Percentiles rank a stretch among this genome's conserved stretches.
phyloP scores from a whole-genome alignment of 1,139 yeast genomes.

The Taphrina pruni region DNA sequence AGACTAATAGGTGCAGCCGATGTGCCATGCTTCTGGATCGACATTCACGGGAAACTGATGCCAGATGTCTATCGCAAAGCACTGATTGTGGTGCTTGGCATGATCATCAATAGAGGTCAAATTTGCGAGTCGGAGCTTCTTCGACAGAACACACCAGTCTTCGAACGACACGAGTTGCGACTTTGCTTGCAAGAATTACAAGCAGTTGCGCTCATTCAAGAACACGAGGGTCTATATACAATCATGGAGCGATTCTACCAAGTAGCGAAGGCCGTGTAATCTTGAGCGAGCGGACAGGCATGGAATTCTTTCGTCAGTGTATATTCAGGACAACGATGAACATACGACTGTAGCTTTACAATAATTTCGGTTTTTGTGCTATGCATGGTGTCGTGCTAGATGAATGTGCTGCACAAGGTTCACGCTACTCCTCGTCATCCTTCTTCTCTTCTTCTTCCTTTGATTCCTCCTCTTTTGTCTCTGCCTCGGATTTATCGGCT shows the following conservation, averaged over 20 bases:
- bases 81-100: slow-evolving; percentile 7
- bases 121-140: background rate
- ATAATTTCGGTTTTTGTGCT: slow-evolving; percentile 1
- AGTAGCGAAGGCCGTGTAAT: background rate
- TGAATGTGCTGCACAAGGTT: background rate
- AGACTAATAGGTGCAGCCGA: background rate
- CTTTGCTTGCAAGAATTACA: slow-evolving; percentile 5
- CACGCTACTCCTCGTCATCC: slow-evolving; percentile 4
- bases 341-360: slow-evolving; percentile 4
- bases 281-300: background rate
- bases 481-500: slow-evolving; percentile 17
- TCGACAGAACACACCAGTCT: slow-evolving; percentile 10
- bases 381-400: slow-evolving; percentile 1
- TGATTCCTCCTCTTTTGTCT: slow-evolving; percentile 6
- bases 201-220: background rate
- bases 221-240: background rate
- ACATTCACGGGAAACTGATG: slow-evolving; percentile 13
- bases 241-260: slow-evolving; percentile 5
- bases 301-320: background rate
- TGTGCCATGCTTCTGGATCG: slow-evolving; percentile 29
- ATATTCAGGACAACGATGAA: background rate
- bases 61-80: slow-evolving; percentile 5
- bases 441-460: slow-evolving; percentile 8
- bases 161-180: slow-evolving; percentile 10
- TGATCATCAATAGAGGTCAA: slow-evolving; percentile 6